Evolutionary conservation across 1,284 basidiomycete genomes (phyloP), one percentile per base, ranked within the genome.

Genomic region (Athelia sp.): DNA sequence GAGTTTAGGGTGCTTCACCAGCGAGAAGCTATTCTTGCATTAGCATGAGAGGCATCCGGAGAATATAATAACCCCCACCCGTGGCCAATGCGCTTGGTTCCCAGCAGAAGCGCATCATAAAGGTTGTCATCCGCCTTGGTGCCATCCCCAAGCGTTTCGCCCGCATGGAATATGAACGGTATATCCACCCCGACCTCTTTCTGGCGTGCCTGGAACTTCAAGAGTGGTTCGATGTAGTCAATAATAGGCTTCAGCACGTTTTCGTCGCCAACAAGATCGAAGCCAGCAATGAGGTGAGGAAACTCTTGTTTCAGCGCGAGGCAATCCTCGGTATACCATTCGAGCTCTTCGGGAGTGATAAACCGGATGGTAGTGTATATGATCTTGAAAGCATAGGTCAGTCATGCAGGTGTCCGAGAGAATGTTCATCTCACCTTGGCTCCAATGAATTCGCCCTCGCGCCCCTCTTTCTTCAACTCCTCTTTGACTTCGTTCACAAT

Each of bases 221-320:
- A 66, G 15, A 92, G 70, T 14, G 78, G 74, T 29, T 79, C 75
- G 22, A 82, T 62, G 61, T 90, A 91, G 56, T 84, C 71, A 10
- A 73, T 77, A 24, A 90, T 72, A 15, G 88, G 83, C 19, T 71
- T 70, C 14, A 81, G 59, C 2, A 69, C 67, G 58, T 90, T 84
- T 58, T 92, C 88, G 53, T 85, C 75, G 4, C 88, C 89, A 11
- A 90, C 89, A 17, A 91, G 73, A 66, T 92, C 89, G 56, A 91
- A 92, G 81, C 84, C 87, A 23, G 80, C 78, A 48, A 91, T 84
- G 46, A 88, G 65, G 54, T 87, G 75, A 9, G 87, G 87, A 58
- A 87, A 91, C 53, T 82, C 75, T 58, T 84, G 79, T 62, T 88
- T 90, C 51, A 91, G 69, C 8, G 69, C 64, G 46, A 91, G 78